Base-by-base conservation (phyloP, 768 basidiomycete genomes). In the Leccinum imitatum region DNA sequence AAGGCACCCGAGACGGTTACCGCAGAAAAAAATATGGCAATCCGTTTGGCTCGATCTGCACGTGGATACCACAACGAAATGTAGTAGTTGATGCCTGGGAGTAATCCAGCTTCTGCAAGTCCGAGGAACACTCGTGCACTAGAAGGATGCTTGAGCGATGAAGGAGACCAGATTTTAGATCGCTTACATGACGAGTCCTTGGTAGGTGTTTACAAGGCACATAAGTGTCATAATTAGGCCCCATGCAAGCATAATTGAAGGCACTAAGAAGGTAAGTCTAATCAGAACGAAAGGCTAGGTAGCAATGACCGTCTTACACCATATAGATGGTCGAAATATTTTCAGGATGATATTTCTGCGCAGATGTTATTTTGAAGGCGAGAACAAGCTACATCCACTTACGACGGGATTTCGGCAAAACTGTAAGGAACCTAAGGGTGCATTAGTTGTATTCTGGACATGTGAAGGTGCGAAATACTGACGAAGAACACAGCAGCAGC, bases 21-120 rank as follows among this genome's bases (percentile, higher is more conserved):
- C 31, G 84, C 84, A 19, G 81, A 81, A 70, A 86, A 86, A 76
- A 88, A 87, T 35, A 87, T 75, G 6, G 86, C 84, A 57, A 86
- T 79, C 27, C 86, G 80, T 64, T 71, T 74, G 14, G 82, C 84
- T 48, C 85, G 80, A 65, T 88, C 86, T 55, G 75, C 73, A 37
- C 82, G 76, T 11, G 83, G 79, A 67, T 90, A 84, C 85, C 86
- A 87, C 51, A 84, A 69, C 13, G 82, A 84, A 44, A 85, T 73
- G 48, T 75, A 78, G 58, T 79, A 83, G 1, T 72, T 75, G 55
- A 79, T 68, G 1, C 76, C 77, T 0, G 78, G 75, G 58, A 77
- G 74, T 17, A 80, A 63, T 48, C 83, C 82, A 52, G 77, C 79
- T 64, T 82, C 82, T 35, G 80, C 68, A 31, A 81, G 63, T 50